Evolutionary conservation across 2,329 filamentous ascomycete species (phyloP).

Genomic region (Parastagonospora avenae): DNA sequence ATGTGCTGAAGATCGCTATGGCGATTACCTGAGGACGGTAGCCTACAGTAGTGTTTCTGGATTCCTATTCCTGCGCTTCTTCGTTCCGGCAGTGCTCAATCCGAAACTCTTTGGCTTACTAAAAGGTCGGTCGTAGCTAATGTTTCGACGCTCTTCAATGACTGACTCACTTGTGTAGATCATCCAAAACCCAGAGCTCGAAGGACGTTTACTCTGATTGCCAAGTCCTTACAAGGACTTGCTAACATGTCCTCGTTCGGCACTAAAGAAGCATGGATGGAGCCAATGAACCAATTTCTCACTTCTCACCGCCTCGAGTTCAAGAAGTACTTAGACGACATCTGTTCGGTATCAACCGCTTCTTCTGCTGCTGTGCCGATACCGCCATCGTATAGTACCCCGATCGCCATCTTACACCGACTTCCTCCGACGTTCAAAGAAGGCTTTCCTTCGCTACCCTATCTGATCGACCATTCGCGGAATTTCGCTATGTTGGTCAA

Average conservation of each 20-base stretch:
- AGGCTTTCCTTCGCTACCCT: conserved; percentile 90
- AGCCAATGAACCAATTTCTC: conserved; percentile 93
- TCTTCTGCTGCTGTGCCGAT: conserved; percentile 62
- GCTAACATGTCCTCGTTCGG: conserved; percentile 91
- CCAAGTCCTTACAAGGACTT: conserved; percentile 88
- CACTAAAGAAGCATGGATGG: conserved; percentile 98
- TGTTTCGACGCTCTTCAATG: not conserved
- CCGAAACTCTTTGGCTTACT: conserved; percentile 91
- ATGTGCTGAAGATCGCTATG: conserved; percentile 92
- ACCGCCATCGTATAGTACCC: conserved; percentile 88
- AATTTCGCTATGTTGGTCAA: conserved; percentile 84
- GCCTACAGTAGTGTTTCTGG: conserved; percentile 94
- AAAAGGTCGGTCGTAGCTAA: conserved; percentile 58
- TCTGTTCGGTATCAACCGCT: conserved; percentile 82
- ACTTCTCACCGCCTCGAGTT: conserved; percentile 76
- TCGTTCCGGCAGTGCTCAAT: conserved; percentile 94
- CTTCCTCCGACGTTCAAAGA: conserved; percentile 81
- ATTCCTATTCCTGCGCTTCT: conserved; percentile 92
- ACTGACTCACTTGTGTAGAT: conserved; percentile 56
- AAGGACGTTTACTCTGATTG: conserved; percentile 86
- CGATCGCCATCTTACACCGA: conserved; percentile 84
- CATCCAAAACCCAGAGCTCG: conserved; percentile 83
- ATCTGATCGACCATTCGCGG: conserved; percentile 85
- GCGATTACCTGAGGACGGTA: conserved; percentile 86
- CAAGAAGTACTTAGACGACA: conserved; percentile 83